Conservation (phyloP, 345 rosid species). For the Theobroma cacao region DNA sequence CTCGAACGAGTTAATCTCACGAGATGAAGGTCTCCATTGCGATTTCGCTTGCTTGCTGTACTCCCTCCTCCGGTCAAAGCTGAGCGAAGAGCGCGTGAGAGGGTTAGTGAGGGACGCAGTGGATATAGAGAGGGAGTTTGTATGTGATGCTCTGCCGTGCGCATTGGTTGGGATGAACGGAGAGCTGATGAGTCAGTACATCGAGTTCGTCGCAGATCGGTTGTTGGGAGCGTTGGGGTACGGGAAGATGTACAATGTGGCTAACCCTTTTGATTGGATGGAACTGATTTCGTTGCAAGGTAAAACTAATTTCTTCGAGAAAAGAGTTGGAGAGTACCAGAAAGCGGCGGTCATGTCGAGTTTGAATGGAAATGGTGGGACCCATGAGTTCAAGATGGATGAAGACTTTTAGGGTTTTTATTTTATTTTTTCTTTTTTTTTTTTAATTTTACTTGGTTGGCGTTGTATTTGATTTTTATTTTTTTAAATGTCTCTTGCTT, state of each 20-base stretch:
- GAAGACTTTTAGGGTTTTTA: constrained; percentile 50
- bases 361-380: constrained; percentile 43
- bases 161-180: constrained; percentile 90
- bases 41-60: constrained; percentile 89
- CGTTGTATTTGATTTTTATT: neutral
- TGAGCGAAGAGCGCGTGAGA: constrained; percentile 69
- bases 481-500: neutral
- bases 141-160: constrained; percentile 87
- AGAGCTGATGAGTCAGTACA: constrained; percentile 74
- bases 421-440: neutral
- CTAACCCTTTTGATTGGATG: constrained; percentile 79
- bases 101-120: constrained; percentile 65
- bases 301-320: constrained; percentile 74
- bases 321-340: constrained; percentile 67
- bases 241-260: constrained; percentile 44
- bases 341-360: constrained; percentile 64
- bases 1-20: constrained; percentile 89
- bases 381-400: constrained; percentile 57
- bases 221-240: constrained; percentile 51
- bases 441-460: neutral
- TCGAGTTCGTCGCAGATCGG: constrained; percentile 68
- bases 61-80: constrained; percentile 43
- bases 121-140: constrained; percentile 87
- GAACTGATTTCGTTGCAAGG: constrained; percentile 68
- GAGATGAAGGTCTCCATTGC: constrained; percentile 94